These are phyloP conservation scores for Hemileccinum rubropunctum DNA, from an alignment of 768 basidiomycete species.

Conservation along the genomic window DNA sequence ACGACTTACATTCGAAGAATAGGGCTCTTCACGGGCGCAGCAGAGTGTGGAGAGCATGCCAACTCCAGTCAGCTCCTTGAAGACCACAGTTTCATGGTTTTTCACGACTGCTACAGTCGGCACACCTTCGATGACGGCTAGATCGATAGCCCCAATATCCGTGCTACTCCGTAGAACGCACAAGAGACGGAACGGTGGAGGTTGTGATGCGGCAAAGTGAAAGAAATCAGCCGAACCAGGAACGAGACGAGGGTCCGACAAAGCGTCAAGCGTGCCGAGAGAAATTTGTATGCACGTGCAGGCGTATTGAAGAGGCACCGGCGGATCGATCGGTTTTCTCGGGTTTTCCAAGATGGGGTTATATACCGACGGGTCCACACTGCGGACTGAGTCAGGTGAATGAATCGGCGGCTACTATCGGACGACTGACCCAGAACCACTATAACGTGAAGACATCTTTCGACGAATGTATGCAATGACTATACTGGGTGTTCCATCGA, in stretches of 20 bases:
- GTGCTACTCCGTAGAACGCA: constrained; percentile 36
- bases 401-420: neutral
- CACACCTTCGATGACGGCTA: constrained; percentile 43
- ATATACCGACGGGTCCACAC: constrained; percentile 32
- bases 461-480: constrained; percentile 53
- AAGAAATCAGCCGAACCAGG: constrained; percentile 40
- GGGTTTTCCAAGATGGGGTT: constrained; percentile 32
- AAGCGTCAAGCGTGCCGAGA: constrained; percentile 41
- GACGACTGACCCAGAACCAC: constrained; percentile 15
- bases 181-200: constrained; percentile 42
- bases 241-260: constrained; percentile 40
- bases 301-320: constrained; percentile 42
- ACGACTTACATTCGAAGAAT: constrained; percentile 27
- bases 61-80: constrained; percentile 39
- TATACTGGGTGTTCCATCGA: constrained; percentile 45
- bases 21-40: constrained; percentile 33
- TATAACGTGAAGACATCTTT: constrained; percentile 23
- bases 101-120: constrained; percentile 45
- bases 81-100: constrained; percentile 38
- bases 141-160: constrained; percentile 36
- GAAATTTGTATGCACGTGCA: constrained; percentile 42
- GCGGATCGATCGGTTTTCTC: constrained; percentile 40
- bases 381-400: constrained; percentile 8
- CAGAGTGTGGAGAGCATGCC: constrained; percentile 37
- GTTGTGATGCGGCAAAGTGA: constrained; percentile 32